Evolutionary conservation across 2,329 filamentous ascomycete genomes (phyloP).

Genomic region (Claviceps sp.): DNA sequence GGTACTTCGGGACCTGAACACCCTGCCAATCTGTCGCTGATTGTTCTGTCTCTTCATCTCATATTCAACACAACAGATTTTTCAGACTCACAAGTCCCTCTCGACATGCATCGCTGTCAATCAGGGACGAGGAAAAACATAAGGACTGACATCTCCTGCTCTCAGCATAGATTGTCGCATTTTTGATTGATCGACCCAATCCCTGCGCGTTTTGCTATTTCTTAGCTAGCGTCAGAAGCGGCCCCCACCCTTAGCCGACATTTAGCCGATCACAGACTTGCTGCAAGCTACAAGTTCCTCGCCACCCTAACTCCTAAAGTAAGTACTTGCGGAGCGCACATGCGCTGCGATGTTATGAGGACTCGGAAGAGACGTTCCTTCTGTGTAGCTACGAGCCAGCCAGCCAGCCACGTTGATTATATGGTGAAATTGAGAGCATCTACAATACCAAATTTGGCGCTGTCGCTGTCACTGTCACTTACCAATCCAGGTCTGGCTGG

Average conservation of each 20-base stretch:
- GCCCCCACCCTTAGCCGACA: conserved; percentile 3
- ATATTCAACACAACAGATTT: not conserved
- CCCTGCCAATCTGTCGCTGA: not conserved
- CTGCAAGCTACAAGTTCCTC: conserved; percentile 2
- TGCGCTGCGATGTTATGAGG: not conserved
- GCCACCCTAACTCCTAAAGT: not conserved
- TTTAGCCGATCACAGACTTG: conserved; percentile 6
- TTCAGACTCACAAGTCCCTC: not conserved
- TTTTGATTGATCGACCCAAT: conserved; percentile 2
- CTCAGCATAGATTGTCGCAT: conserved; percentile 2
- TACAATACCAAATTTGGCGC: not conserved
- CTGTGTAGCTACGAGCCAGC: not conserved
- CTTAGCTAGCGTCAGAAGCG: conserved; percentile 5
- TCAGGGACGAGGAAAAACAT: not conserved
- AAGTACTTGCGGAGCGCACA: conserved; percentile 6
- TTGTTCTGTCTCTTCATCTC: not conserved
- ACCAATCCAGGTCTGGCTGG: not conserved
- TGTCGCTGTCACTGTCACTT: not conserved
- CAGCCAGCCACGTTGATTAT: conserved; percentile 1
- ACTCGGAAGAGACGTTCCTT: not conserved
- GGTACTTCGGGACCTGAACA: not conserved
- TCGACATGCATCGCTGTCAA: not conserved
- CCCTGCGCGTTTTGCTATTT: conserved; percentile 6
- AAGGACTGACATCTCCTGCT: conserved; percentile 1
- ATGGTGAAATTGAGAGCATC: not conserved